Evolutionary conservation across 345 rosid species (phyloP), one percentile per base, ranked within the genome.

Genomic region (Acer saccharum): DNA sequence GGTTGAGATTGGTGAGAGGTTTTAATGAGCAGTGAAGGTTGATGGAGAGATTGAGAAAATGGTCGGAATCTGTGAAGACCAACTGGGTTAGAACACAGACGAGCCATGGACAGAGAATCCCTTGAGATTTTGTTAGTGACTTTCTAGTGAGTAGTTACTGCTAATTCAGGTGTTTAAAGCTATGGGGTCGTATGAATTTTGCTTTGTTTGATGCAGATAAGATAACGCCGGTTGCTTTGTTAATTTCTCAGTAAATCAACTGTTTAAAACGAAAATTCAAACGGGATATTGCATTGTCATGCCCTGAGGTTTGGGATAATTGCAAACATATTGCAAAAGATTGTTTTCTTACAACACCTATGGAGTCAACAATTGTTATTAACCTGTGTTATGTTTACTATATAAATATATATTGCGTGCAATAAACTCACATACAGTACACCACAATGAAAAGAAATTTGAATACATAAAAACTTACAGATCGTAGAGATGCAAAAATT

Each of bases 1-100:
- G 7, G 39, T 6, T 17, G 82, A 35, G 27, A 54, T 39, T 11
- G 74, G 23, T 65, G 64, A 39, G 76, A 66, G 21, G 81, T 25
- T 18, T 69, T 82, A 41, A 69, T 3, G 69, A 63, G 76, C 0
- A 7, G 68, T 0, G 79, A 73, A 3, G 76, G 62, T 6, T 77
- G 81, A 18, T 60, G 72, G 5, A 75, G 41, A 57, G 65, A 44
- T 11, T 65, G 78, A 73, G 79, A 81, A 71, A 17, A 62, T 23
- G 87, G 83, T 18, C 85, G 74, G 78, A 86, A 72, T 78, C 84
- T 79, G 46, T 81, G 89, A 67, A 91, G 79, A 43, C 55, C 43
- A 0, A 87, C 80, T 2, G 90, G 83, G 25, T 69, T 85, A 44
- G 88, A 77, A 70, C 74, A 84, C 64, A 85, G 80, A 17, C 84